These are phyloP conservation scores for Aspergillus egyptiacus DNA, from an alignment of 495 filamentous ascomycete species.

Conservation along the genomic window DNA sequence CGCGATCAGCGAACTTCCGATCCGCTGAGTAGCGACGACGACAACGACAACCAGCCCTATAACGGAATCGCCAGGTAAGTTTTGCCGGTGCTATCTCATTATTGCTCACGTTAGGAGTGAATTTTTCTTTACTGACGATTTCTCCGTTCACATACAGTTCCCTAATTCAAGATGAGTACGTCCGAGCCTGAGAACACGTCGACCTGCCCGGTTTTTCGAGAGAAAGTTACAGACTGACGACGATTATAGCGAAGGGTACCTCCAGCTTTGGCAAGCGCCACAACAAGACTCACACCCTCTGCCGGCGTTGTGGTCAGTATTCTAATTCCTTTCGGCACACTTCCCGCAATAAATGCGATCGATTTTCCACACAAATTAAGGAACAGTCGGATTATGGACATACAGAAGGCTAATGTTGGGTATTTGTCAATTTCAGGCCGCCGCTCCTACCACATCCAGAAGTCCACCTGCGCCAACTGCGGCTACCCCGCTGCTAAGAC, in stretches of 20 bases:
- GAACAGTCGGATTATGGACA: neutral
- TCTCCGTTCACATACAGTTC: conserved; percentile 27
- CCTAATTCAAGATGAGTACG: conserved; percentile 66
- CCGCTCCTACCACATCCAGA: conserved; percentile 98
- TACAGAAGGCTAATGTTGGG: conserved; percentile 24
- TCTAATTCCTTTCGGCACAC: conserved; percentile 17
- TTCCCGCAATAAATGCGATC: conserved; percentile 13
- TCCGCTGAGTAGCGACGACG: conserved; percentile 44
- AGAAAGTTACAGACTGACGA: conserved; percentile 40
- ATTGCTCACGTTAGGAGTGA: neutral
- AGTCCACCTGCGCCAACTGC: conserved; percentile 95
- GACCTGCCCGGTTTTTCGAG: conserved; percentile 23
- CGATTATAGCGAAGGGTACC: conserved; percentile 76
- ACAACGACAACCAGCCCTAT: conserved; percentile 48
- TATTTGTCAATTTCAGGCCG: conserved; percentile 55
- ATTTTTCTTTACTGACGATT: conserved; percentile 15
- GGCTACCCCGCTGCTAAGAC: conserved; percentile 96
- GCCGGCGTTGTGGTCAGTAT: conserved; percentile 96
- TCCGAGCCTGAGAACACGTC: conserved; percentile 27
- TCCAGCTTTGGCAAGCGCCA: conserved; percentile 97
- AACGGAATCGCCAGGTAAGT: conserved; percentile 47
- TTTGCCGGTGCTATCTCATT: neutral
- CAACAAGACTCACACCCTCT: conserved; percentile 99
- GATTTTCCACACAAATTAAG: conserved; percentile 1
- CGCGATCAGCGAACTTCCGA: conserved; percentile 37